Percentiles rank a stretch among this genome's conserved stretches.
phyloP scores from a whole-genome alignment of 331 rosid genomes.

The Rosa hybrid region DNA sequence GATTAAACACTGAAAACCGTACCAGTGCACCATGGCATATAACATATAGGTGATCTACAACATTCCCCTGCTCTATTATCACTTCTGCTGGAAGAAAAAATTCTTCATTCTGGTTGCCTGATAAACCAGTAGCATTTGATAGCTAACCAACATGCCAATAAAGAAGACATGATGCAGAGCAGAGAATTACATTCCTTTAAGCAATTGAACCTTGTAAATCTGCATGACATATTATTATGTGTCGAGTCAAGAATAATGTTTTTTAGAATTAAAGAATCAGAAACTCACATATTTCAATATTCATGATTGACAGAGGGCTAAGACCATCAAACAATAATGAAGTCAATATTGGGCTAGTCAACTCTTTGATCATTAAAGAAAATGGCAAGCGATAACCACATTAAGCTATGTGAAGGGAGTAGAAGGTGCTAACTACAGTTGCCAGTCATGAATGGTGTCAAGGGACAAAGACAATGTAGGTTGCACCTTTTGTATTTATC shows the following conservation, averaged over 20 bases:
- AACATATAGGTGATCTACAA: slow-evolving; percentile 55
- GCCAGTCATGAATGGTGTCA: not conserved
- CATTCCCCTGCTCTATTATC: slow-evolving; percentile 54
- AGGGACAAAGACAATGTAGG: not conserved
- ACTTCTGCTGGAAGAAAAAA: slow-evolving; percentile 68
- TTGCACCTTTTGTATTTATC: not conserved
- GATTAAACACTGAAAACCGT: slow-evolving; percentile 3
- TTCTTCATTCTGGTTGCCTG: slow-evolving; percentile 61
- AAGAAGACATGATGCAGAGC: slow-evolving; percentile 69
- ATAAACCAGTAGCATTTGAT: slow-evolving; percentile 20
- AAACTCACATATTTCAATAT: not conserved
- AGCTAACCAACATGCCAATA: slow-evolving; percentile 63
- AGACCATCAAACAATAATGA: not conserved
- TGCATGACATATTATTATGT: slow-evolving; percentile 35
- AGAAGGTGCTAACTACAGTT: not conserved
- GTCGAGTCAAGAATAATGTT: not conserved
- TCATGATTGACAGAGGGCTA: not conserved
- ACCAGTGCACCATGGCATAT: slow-evolving; percentile 67
- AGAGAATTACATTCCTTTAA: slow-evolving; percentile 87
- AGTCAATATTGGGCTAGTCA: not conserved
- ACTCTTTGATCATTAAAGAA: not conserved
- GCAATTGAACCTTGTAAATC: slow-evolving; percentile 67
- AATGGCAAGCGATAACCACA: not conserved
- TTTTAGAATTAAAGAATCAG: not conserved
- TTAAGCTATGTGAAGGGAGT: not conserved